phyloP scores from a whole-genome alignment of 164 flowering plant species.

The Dillenia suffruticosa region DNA sequence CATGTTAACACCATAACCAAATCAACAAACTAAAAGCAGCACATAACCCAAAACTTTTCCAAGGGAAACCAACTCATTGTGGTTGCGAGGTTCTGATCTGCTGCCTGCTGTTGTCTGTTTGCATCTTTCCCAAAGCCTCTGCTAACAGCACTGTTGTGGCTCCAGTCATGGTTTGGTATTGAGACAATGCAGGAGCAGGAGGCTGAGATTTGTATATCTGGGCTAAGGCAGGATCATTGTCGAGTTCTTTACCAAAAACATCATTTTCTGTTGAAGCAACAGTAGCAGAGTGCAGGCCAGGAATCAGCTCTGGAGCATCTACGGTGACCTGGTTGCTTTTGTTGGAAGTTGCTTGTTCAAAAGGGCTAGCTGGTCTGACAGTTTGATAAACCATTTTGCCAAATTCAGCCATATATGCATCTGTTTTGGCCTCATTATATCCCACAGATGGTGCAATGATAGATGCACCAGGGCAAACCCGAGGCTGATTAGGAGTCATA shows the following conservation, averaged over 20 bases:
- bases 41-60: too few relatives aligned
- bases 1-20: slow-evolving; percentile 1
- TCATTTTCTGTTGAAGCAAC: slow-evolving; percentile 32
- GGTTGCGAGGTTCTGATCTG: slow-evolving; percentile 57
- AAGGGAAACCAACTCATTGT: slow-evolving; percentile 19
- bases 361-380: slow-evolving; percentile 26
- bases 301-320: slow-evolving; percentile 61
- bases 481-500: slow-evolving; percentile 44
- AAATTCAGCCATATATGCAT: slow-evolving; percentile 30
- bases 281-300: slow-evolving; percentile 55
- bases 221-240: slow-evolving; percentile 49
- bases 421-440: slow-evolving; percentile 25
- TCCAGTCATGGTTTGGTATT: slow-evolving; percentile 66
- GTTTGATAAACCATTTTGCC: slow-evolving; percentile 51
- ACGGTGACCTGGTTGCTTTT: slow-evolving; percentile 42
- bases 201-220: slow-evolving; percentile 71
- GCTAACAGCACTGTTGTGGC: slow-evolving; percentile 31
- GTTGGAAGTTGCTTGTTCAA: slow-evolving; percentile 62
- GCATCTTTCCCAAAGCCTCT: slow-evolving; percentile 40
- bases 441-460: slow-evolving; percentile 30
- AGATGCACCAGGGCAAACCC: slow-evolving; percentile 37
- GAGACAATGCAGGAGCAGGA: slow-evolving; percentile 41
- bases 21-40: slow-evolving; percentile 37
- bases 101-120: slow-evolving; percentile 48
- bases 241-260: slow-evolving; percentile 50